Evolutionary conservation across 1,284 basidiomycete species (phyloP).

Genomic region (Pseudozyma sp.): DNA sequence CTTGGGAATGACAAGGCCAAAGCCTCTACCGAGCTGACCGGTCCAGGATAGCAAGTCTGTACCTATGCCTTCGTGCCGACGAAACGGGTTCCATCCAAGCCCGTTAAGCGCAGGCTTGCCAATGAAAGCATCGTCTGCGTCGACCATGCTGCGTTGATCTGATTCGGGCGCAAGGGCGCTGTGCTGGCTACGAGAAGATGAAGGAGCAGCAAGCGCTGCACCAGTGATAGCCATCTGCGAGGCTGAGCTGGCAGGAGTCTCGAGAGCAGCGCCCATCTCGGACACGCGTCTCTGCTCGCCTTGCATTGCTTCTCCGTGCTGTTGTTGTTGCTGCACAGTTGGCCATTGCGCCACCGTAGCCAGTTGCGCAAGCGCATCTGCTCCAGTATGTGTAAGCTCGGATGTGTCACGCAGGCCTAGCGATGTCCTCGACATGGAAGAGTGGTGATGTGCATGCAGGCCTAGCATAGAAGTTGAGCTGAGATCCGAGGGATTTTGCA

Average conservation of each 20-base stretch:
- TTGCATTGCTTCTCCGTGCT: neutral
- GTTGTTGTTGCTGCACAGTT: slow-evolving; percentile 20
- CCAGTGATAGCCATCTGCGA: slow-evolving; percentile 9
- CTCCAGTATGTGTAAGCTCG: slow-evolving; percentile 1
- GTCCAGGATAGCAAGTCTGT: slow-evolving; percentile 47
- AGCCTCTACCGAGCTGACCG: slow-evolving; percentile 41
- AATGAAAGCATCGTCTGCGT: slow-evolving; percentile 51
- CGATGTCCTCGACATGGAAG: neutral
- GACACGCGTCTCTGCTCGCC: slow-evolving; percentile 1
- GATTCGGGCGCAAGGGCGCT: slow-evolving; percentile 21
- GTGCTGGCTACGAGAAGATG: slow-evolving; percentile 27
- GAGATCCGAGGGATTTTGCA: slow-evolving; percentile 19
- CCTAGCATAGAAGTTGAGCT: slow-evolving; percentile 18
- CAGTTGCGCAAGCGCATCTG: slow-evolving; percentile 30
- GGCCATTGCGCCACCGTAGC: slow-evolving; percentile 45
- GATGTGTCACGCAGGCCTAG: neutral
- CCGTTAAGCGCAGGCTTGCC: slow-evolving; percentile 46
- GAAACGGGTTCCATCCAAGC: slow-evolving; percentile 45
- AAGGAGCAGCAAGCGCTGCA: slow-evolving; percentile 5
- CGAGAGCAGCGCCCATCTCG: neutral
- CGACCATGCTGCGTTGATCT: slow-evolving; percentile 49
- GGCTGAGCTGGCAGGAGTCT: slow-evolving; percentile 7
- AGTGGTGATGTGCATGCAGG: neutral
- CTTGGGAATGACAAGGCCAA: slow-evolving; percentile 47
- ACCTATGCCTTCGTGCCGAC: slow-evolving; percentile 40